A percentile compares a stretch with the other conserved stretches of the same genome.
phyloP scores from a whole-genome alignment of 495 filamentous ascomycete genomes.

The Emericellopsis terricola region DNA sequence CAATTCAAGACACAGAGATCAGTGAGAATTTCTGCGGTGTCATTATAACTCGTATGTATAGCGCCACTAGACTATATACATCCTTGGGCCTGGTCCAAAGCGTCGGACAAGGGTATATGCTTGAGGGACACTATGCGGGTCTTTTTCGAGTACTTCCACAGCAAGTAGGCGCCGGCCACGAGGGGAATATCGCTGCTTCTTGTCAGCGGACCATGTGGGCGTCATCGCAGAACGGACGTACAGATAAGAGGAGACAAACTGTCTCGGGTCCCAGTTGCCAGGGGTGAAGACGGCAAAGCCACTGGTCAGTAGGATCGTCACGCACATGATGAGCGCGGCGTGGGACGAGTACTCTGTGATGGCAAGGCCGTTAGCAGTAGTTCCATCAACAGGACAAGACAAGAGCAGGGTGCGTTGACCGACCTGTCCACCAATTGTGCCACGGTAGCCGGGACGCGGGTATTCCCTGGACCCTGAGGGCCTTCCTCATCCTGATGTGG shows the following conservation, averaged over 20 bases:
- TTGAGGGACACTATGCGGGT: constrained; percentile 33
- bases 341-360: constrained; percentile 15
- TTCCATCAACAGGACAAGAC: neutral
- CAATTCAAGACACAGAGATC: neutral
- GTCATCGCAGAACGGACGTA: constrained; percentile 7
- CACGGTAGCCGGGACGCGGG: constrained; percentile 31
- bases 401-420: constrained; percentile 3
- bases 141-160: constrained; percentile 34
- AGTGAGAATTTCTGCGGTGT: neutral
- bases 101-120: constrained; percentile 28
- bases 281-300: constrained; percentile 27
- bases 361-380: neutral
- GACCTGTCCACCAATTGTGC: constrained; percentile 25
- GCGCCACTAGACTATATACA: too few species aligned
- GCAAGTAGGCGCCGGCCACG: constrained; percentile 29
- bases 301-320: constrained; percentile 26
- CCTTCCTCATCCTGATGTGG: constrained; percentile 58
- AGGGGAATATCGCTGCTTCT: constrained; percentile 32
- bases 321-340: constrained; percentile 22
- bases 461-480: constrained; percentile 29
- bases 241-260: constrained; percentile 31
- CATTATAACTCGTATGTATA: neutral
- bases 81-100: constrained; percentile 15
- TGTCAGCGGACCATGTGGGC: neutral
- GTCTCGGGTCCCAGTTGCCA: constrained; percentile 27